Evolutionary conservation across 2,329 filamentous ascomycete genomes (phyloP).

Genomic region (Hypocrella siamensis): DNA sequence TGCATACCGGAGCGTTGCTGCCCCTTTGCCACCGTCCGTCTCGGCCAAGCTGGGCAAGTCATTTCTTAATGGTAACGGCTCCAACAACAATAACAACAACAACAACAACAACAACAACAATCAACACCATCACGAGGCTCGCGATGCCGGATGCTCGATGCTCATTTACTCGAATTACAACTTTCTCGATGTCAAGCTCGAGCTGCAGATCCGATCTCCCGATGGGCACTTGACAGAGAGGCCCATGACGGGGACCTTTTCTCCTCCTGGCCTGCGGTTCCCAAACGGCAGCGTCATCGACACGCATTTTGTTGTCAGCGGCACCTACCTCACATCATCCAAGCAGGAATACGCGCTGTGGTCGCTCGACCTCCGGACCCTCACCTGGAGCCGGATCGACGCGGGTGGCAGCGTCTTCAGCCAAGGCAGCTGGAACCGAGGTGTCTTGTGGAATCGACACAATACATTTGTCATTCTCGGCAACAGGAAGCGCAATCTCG

Average conservation of each 20-base stretch:
- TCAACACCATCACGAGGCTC: constrained; percentile 28
- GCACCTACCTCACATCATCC: constrained; percentile 91
- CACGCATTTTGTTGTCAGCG: constrained; percentile 92
- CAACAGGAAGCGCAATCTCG: constrained; percentile 80
- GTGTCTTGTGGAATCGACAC: constrained; percentile 79
- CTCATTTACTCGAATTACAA: constrained; percentile 99
- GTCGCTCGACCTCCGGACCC: constrained; percentile 74
- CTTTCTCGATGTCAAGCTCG: constrained; percentile 90
- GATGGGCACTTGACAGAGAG: constrained; percentile 78
- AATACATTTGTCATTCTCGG: constrained; percentile 95
- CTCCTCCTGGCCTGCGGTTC: constrained; percentile 83
- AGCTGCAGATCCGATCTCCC: constrained; percentile 73
- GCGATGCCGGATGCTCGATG: constrained; percentile 56
- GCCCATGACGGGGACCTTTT: constrained; percentile 73
- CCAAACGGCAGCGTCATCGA: constrained; percentile 93
- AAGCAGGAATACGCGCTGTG: constrained; percentile 97
- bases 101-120: constrained; percentile 17
- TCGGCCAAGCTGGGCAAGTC: constrained; percentile 50
- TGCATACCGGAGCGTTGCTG: constrained; percentile 89
- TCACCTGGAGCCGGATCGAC: constrained; percentile 93
- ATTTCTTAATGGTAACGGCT: constrained; percentile 21
- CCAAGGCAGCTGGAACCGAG: constrained; percentile 94
- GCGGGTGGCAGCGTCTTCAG: constrained; percentile 88
- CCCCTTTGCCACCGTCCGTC: constrained; percentile 56
- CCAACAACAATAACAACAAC: constrained; percentile 19